These are phyloP conservation scores for Tubosaeta brunneosetosa DNA, from an alignment of 768 basidiomycete genomes.

Conservation along the genomic window DNA sequence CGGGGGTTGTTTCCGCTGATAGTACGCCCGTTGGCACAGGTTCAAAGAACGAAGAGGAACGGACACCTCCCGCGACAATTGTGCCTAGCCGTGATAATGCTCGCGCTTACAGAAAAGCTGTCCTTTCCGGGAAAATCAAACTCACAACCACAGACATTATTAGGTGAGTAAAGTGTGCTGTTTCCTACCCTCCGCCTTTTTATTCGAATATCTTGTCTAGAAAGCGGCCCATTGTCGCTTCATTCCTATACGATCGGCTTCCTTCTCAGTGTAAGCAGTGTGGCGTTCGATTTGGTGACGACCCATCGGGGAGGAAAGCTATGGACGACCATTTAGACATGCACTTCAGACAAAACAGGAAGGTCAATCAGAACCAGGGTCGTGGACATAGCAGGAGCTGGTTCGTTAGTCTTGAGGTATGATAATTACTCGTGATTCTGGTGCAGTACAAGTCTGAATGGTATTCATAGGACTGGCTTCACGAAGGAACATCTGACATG, in stretches of 20 bases:
- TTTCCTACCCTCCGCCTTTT: background rate
- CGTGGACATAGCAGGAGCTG: slow-evolving; percentile 88
- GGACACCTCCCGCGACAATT: slow-evolving; percentile 31
- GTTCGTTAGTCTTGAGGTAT: slow-evolving; percentile 79
- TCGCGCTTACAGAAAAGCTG: slow-evolving; percentile 53
- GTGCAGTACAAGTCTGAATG: slow-evolving; percentile 10
- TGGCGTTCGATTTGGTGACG: slow-evolving; percentile 80
- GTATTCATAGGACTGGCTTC: slow-evolving; percentile 75
- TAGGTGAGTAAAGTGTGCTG: slow-evolving; percentile 55
- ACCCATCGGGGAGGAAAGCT: slow-evolving; percentile 60
- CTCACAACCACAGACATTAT: slow-evolving; percentile 66
- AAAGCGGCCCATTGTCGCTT: slow-evolving; percentile 52
- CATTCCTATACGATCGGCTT: slow-evolving; percentile 71
- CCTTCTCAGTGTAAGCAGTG: slow-evolving; percentile 91
- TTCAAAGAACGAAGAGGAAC: slow-evolving; percentile 22
- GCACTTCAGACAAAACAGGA: slow-evolving; percentile 93
- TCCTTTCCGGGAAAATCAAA: slow-evolving; percentile 57
- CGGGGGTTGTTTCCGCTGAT: slow-evolving; percentile 65
- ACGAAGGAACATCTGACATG: slow-evolving; percentile 52
- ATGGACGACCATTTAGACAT: slow-evolving; percentile 91
- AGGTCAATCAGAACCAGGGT: slow-evolving; percentile 69
- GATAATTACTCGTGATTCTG: slow-evolving; percentile 23
- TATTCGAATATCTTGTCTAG: slow-evolving; percentile 23
- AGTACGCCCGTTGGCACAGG: slow-evolving; percentile 50
- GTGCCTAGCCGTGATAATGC: slow-evolving; percentile 43